Evolutionary conservation across 306 rosid species (phyloP), one percentile per base, ranked within the genome.

Genomic region (Purshia tridentata): DNA sequence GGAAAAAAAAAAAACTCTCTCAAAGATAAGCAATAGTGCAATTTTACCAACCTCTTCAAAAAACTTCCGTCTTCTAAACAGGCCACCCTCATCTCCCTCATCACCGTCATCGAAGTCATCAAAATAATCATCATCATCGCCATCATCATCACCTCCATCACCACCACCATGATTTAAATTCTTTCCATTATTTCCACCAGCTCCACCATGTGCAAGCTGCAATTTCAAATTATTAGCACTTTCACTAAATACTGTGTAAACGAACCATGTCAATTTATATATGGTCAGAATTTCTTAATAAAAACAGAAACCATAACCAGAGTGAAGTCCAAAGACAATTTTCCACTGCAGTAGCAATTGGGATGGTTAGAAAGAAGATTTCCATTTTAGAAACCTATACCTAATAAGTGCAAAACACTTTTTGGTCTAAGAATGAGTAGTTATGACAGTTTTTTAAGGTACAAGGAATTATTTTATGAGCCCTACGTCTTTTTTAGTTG

Each of bases 71-170:
- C 92, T 87, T 85, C 98, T 85, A 72, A 95, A 95, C 77, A 95
- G 75, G 80, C 99, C 96, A 77, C 96, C 98, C 62, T 91, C 98
- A 67, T 90, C 99, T 76, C 99, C 99, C 72, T 94, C 99, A 39
- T 91, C 99, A 19, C 96, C 99, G 22, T 94, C 99, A 63, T 94
- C 99, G 18, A 91, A 94, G 65, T 94, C 98, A 82, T 94, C 99
- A 76, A 88, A 94, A 83, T 94, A 94, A 80, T 94, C 99, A 23
- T 95, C 98, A 56, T 95, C 99, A 45, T 91, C 98, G 0, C 96
- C 99, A 46, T 63, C 96, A 72, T 90, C 99, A 23, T 91, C 97
- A 16, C 97, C 99, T 64, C 99, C 99, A 65, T 91, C 99, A 81
- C 98, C 99, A 67, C 99, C 99, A 72, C 99, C 99, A 78, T 80